Evolutionary conservation across 2,329 filamentous ascomycete species (phyloP).

Genomic region (Drechmeria coniospora): DNA sequence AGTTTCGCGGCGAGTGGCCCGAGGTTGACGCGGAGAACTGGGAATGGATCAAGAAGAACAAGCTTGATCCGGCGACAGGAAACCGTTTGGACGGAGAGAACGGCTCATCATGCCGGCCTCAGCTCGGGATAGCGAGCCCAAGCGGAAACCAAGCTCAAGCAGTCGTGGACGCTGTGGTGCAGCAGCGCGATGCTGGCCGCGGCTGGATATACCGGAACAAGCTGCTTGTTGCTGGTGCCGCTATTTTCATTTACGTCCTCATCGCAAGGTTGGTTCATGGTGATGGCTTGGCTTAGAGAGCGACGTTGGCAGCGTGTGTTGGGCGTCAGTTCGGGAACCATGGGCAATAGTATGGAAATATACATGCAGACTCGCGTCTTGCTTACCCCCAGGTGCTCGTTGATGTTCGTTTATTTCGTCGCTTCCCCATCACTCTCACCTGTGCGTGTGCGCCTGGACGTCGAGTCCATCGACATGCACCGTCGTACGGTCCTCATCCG

Average conservation of each 20-base stretch:
- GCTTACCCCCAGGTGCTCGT: too few species aligned
- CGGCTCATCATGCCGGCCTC: conserved; percentile 34
- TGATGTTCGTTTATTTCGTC: too few species aligned
- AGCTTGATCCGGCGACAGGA: conserved; percentile 65
- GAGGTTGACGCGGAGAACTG: conserved; percentile 81
- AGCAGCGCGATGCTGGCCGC: conserved; percentile 63
- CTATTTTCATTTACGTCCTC: conserved; percentile 71
- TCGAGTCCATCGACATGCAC: too few species aligned
- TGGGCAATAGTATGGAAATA: not conserved
- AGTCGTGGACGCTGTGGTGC: conserved; percentile 62
- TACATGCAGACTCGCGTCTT: not conserved
- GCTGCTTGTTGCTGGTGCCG: conserved; percentile 51
- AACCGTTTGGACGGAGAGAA: conserved; percentile 34
- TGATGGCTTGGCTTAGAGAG: conserved; percentile 13
- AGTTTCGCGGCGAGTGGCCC: conserved; percentile 81
- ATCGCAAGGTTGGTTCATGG: conserved; percentile 57
- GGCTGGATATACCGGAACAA: conserved; percentile 74
- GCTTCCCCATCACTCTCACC: too few species aligned
- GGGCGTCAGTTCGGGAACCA: not conserved
- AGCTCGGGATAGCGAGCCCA: conserved; percentile 43
- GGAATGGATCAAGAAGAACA: conserved; percentile 76
- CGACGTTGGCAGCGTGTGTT: not conserved
- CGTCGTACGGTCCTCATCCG: too few species aligned
- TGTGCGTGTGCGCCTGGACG: too few species aligned
- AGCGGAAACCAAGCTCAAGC: conserved; percentile 50